phyloP scores from a whole-genome alignment of 208 protist genomes.

The Plasmodiophora brassicae region DNA sequence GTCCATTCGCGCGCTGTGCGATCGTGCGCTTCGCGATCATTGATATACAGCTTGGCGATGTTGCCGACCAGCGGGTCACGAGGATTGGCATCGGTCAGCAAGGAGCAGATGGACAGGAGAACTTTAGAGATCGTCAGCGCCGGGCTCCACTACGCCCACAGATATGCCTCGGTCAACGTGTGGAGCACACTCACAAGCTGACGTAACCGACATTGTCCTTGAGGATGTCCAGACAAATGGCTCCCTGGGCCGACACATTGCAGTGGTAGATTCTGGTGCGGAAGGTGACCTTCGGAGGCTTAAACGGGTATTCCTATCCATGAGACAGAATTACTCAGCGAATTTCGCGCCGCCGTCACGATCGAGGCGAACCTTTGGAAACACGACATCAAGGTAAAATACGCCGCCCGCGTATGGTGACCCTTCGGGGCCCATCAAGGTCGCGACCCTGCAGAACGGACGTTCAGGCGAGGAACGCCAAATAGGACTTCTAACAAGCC shows the following conservation, averaged over 20 bases:
- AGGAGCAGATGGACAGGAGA: conserved; percentile 96
- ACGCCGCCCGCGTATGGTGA: conserved; percentile 91
- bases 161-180: not conserved
- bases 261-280: conserved; percentile 76
- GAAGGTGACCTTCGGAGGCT: conserved; percentile 79
- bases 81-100: conserved; percentile 98
- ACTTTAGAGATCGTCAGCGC: conserved; percentile 97
- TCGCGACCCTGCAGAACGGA: not conserved
- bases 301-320: conserved; percentile 94
- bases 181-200: not conserved
- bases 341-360: too few relatives aligned
- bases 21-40: conserved; percentile 46
- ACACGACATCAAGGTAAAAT: conserved; percentile 97
- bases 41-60: conserved; percentile 52
- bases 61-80: conserved; percentile 72
- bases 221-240: conserved; percentile 96
- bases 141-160: conserved; percentile 58
- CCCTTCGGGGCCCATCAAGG: conserved; percentile 47
- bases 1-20: conserved; percentile 86
- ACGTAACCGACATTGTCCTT: conserved; percentile 75
- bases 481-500: not conserved
- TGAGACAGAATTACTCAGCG: too few relatives aligned
- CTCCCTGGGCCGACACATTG: conserved; percentile 91
- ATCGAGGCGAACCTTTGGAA: too few relatives aligned
- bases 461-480: not conserved